Percentiles rank a stretch among this genome's conserved stretches.
These are phyloP conservation scores for Acrasis kona DNA, from an alignment of 78 protist genomes.

Conservation along the genomic window DNA sequence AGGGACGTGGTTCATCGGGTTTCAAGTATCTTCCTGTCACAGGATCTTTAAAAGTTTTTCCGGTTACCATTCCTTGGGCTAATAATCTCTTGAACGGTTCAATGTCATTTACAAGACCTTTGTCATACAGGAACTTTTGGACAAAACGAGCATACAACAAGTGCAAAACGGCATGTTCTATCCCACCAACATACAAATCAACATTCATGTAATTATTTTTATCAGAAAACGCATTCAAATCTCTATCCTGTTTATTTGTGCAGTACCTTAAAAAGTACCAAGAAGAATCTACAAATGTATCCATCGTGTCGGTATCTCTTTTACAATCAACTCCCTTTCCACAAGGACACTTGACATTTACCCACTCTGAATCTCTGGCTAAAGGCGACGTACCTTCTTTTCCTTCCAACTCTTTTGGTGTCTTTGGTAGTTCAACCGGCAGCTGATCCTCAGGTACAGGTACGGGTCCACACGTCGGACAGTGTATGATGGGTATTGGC, in stretches of 20 bases:
- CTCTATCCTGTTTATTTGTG: neutral
- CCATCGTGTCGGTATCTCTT: slow-evolving; percentile 84
- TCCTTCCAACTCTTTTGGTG: neutral
- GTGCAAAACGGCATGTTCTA: slow-evolving; percentile 90
- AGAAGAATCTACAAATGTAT: slow-evolving; percentile 84
- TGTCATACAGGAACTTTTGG: slow-evolving; percentile 34
- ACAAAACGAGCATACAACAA: slow-evolving; percentile 83
- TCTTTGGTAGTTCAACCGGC: slow-evolving; percentile 62
- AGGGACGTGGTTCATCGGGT: slow-evolving; percentile 15
- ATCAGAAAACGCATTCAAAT: neutral
- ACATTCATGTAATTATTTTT: slow-evolving; percentile 52
- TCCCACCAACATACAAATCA: slow-evolving; percentile 84
- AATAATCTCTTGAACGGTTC: slow-evolving; percentile 64
- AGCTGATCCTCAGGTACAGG: slow-evolving; percentile 60
- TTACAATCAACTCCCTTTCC: slow-evolving; percentile 2
- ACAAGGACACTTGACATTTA: neutral
- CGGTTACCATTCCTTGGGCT: slow-evolving; percentile 62
- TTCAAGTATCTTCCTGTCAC: neutral
- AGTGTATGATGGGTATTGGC: slow-evolving; percentile 82
- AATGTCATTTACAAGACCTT: too few species aligned
- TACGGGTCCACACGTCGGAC: slow-evolving; percentile 48
- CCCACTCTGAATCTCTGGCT: neutral
- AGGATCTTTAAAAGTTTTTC: slow-evolving; percentile 9
- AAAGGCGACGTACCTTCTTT: neutral
- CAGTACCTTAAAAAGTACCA: slow-evolving; percentile 77